Conservation (phyloP, 805 yeast species). For the Candida vaughaniae region DNA sequence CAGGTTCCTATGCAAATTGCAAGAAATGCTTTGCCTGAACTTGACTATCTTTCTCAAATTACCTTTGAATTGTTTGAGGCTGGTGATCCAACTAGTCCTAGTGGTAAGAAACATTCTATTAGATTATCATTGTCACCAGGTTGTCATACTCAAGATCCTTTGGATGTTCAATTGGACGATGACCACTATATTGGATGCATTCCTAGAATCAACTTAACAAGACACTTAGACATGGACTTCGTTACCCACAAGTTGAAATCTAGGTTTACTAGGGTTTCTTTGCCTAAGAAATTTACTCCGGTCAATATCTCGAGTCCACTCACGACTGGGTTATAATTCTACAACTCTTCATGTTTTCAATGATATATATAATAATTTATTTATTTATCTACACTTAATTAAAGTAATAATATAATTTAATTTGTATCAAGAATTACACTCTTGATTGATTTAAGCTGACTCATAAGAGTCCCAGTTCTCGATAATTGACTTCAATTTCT, state of each 20-base stretch:
- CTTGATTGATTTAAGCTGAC: conserved; percentile 39
- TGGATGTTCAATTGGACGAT: conserved; percentile 93
- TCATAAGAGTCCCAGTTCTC: conserved; percentile 94
- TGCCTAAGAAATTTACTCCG: conserved; percentile 90
- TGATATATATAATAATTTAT: no score
- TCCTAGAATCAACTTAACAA: conserved; percentile 83
- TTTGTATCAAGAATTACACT: not conserved
- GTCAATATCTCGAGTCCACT: conserved; percentile 79
- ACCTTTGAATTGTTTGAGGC: conserved; percentile 90
- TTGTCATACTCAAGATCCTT: conserved; percentile 96
- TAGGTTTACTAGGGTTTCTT: conserved; percentile 79
- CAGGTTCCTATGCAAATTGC: conserved; percentile 94
- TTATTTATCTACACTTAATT: not conserved
- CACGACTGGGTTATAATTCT: conserved; percentile 20
- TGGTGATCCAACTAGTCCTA: conserved; percentile 56
- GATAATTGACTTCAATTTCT: conserved; percentile 82
- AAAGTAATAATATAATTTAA: not conserved
- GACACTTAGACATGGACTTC: conserved; percentile 89
- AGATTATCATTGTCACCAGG: conserved; percentile 95
- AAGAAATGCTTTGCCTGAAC: conserved; percentile 92
- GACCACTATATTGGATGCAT: conserved; percentile 96
- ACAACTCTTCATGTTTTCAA: no score
- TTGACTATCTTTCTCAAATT: conserved; percentile 92
- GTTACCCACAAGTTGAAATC: conserved; percentile 78
- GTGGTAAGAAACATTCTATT: conserved; percentile 82